Evolutionary conservation across 2,329 filamentous ascomycete species (phyloP).

Genomic region (Cercospora canescens): DNA sequence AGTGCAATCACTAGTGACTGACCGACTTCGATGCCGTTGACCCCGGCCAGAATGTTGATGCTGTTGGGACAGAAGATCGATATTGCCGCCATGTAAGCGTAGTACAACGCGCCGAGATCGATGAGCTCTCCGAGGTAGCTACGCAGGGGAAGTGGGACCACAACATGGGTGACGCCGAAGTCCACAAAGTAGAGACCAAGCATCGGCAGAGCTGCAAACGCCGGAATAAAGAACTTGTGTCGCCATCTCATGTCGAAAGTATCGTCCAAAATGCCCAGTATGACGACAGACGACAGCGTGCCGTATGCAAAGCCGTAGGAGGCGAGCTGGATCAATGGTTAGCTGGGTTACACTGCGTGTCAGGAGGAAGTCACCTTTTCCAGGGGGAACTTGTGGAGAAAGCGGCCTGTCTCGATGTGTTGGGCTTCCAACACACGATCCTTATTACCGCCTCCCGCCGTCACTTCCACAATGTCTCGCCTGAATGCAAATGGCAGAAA

Average conservation of each 20-base stretch:
- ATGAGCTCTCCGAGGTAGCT: constrained; percentile 82
- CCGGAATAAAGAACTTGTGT: constrained; percentile 97
- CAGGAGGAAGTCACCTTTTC: constrained; percentile 58
- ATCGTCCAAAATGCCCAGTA: constrained; percentile 92
- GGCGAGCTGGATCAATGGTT: constrained; percentile 64
- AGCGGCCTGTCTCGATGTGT: constrained; percentile 76
- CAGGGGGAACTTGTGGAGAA: constrained; percentile 90
- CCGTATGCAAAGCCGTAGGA: constrained; percentile 94
- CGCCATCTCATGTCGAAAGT: constrained; percentile 98
- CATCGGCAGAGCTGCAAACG: constrained; percentile 88
- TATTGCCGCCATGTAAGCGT: constrained; percentile 93
- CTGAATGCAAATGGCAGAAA: constrained; percentile 98
- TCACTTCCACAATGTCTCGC: constrained; percentile 94
- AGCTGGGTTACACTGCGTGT: constrained; percentile 50
- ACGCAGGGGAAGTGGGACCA: constrained; percentile 83
- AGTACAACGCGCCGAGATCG: constrained; percentile 76
- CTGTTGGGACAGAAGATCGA: constrained; percentile 98
- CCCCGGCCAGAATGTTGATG: constrained; percentile 99
- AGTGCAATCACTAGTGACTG: constrained; percentile 89
- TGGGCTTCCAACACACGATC: constrained; percentile 77
- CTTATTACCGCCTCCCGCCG: constrained; percentile 87
- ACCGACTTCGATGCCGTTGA: constrained; percentile 95
- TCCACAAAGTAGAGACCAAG: constrained; percentile 98
- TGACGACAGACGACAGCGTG: constrained; percentile 84
- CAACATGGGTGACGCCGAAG: constrained; percentile 94